Evolutionary conservation across 352 stramenopile genomes (phyloP), one percentile per base, ranked within the genome.

Genomic region (Phytophthora uliginosa): DNA sequence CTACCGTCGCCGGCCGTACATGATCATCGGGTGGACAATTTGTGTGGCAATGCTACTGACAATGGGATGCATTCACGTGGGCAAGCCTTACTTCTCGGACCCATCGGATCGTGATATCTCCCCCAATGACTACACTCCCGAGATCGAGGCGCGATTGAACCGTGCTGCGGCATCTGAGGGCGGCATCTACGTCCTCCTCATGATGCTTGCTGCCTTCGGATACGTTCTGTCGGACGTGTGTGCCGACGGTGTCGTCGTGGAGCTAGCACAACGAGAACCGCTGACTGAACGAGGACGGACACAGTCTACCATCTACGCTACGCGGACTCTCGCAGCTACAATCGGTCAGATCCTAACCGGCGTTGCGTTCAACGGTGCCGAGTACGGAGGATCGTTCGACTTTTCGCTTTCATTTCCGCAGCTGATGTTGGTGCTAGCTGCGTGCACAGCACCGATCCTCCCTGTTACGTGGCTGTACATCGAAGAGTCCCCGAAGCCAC

Each of bases 221-320:
- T 95, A 94, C 62, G 68, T 94, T 31, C 81, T 93, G 62, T 76
- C 88, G 9, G 86, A 94, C 60, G 85, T 94, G 0, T 71, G 77
- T 20, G 79, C 80, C 18, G 86, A 95, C 71, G 84, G 73, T 0
- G 13, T 82, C 3, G 31, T 81, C 24, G 80, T 86, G 9, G 71
- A 86, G 63, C 56, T 83, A 45, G 70, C 74, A 38, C 61, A 85
- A 59, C 77, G 74, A 59, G 77, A 89, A 51, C 75, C 75, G 5
- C 8, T 78, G 13, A 45, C 59, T 0, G 47, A 74, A 7, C 69
- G 78, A 26, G 78, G 78, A 0, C 61, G 62, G 2, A 68, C 63
- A 7, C 78, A 86, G 66, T 72, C 76, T 4, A 57, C 31, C 0
- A 83, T 87, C 51, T 84, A 86, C 69, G 75, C 72, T 26, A 57